Conservation (phyloP, 306 rosid species). For the Vachellia pachyceras region DNA sequence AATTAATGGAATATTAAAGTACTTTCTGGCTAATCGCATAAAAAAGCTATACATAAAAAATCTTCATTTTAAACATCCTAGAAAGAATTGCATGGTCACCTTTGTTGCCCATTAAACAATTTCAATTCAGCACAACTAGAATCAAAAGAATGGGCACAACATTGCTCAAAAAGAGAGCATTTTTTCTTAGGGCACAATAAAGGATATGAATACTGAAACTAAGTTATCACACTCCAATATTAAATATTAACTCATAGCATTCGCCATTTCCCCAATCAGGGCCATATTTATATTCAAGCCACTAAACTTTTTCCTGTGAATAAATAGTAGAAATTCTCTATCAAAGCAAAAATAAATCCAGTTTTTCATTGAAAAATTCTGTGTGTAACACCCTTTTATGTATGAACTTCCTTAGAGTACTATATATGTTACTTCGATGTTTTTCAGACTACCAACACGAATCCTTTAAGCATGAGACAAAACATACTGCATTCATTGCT, state of each 20-base stretch:
- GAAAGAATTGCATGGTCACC: not conserved
- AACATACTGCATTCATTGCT: constrained; percentile 94
- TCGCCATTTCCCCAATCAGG: not conserved
- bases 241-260: not conserved
- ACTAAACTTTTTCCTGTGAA: not conserved
- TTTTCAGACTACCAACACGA: constrained; percentile 22
- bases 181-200: not conserved
- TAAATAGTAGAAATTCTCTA: not conserved
- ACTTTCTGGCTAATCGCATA: not conserved
- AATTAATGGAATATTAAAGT: constrained; percentile 23
- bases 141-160: not conserved
- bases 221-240: not conserved
- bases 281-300: not conserved
- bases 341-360: not conserved
- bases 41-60: no score
- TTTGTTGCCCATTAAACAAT: not conserved
- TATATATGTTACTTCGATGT: not conserved
- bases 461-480: constrained; percentile 28
- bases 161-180: not conserved
- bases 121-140: not conserved
- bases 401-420: not conserved
- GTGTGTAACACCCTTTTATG: not conserved
- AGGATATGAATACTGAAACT: not conserved
- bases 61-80: not conserved
- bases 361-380: constrained; percentile 3